A percentile compares a stretch with the other conserved stretches of the same genome.
These are phyloP conservation scores for Trichoderma orchidacearum DNA, from an alignment of 495 filamentous ascomycete species.

Conservation along the genomic window DNA sequence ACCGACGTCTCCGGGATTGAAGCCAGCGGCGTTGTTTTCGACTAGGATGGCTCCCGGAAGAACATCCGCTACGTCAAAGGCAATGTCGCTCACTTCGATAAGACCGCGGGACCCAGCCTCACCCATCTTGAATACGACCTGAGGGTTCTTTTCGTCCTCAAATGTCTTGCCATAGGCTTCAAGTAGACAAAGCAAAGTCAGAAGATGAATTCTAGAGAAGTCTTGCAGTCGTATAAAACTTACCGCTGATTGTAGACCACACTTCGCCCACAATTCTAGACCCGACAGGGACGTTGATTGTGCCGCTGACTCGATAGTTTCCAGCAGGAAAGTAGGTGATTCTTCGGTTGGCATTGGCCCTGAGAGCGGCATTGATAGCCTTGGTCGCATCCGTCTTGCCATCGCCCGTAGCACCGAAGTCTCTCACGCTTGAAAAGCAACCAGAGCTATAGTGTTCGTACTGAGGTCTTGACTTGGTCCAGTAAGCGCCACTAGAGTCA, in stretches of 20 bases:
- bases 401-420: conserved; percentile 4
- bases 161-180: conserved; percentile 23
- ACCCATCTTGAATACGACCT: conserved; percentile 42
- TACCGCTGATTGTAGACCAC: conserved; percentile 23
- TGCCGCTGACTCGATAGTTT: conserved; percentile 30
- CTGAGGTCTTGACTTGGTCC: conserved; percentile 26
- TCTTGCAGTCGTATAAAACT: no score
- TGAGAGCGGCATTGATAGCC: conserved; percentile 23
- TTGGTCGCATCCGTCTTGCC: conserved; percentile 20
- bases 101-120: conserved; percentile 38
- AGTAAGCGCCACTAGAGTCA: conserved; percentile 15
- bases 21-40: conserved; percentile 31
- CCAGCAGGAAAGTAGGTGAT: conserved; percentile 32
- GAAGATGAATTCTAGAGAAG: neutral
- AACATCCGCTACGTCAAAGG: conserved; percentile 35
- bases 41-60: conserved; percentile 37
- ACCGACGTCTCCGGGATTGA: conserved; percentile 33
- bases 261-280: conserved; percentile 31
- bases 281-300: conserved; percentile 41
- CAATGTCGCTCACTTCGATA: conserved; percentile 43
- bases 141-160: conserved; percentile 31
- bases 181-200: conserved; percentile 14
- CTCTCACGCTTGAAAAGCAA: conserved; percentile 1
- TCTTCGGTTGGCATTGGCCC: conserved; percentile 19
- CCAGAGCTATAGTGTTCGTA: conserved; percentile 32